A percentile compares a stretch with the other conserved stretches of the same genome.
These are phyloP conservation scores for Starmerella lactis-condensi DNA, from an alignment of 805 yeast genomes.

Conservation along the genomic window DNA sequence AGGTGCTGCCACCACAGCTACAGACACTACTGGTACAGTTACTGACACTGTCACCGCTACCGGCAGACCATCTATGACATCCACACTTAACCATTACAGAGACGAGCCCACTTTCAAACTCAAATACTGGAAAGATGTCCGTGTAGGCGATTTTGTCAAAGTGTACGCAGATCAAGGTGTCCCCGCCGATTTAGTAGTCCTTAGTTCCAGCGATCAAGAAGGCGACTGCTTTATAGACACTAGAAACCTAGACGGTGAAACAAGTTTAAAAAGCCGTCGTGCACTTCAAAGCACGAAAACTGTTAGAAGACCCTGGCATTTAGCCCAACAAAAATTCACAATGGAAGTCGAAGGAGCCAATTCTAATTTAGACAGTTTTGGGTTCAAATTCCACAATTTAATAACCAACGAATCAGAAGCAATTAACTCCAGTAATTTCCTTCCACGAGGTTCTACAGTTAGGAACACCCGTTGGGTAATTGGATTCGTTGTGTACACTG, in stretches of 20 bases:
- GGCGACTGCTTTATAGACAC: constrained; percentile 54
- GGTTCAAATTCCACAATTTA: constrained; percentile 38
- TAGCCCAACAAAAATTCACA: constrained; percentile 39
- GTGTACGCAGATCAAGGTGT: constrained; percentile 53
- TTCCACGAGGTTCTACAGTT: constrained; percentile 54
- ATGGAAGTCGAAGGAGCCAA: constrained; percentile 61
- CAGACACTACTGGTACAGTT: no score
- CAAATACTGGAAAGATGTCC: constrained; percentile 51
- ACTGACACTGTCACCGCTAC: no score
- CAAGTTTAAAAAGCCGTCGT: constrained; percentile 45
- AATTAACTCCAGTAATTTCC: constrained; percentile 39
- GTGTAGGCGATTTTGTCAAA: constrained; percentile 56
- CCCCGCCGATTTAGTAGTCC: constrained; percentile 55
- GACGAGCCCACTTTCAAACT: constrained; percentile 24
- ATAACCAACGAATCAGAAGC: constrained; percentile 32
- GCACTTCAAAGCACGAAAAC: constrained; percentile 37
- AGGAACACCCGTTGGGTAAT: constrained; percentile 63
- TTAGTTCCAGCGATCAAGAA: constrained; percentile 53
- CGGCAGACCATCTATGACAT: no score
- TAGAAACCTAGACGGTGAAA: constrained; percentile 56
- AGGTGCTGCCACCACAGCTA: no score
- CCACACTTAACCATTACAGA: not conserved
- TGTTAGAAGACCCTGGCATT: constrained; percentile 38
- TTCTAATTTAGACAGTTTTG: constrained; percentile 41
- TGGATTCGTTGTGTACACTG: constrained; percentile 61